Percentiles rank a stretch among this genome's conserved stretches.
phyloP scores from a whole-genome alignment of 139 green algal species.

The Desmodesmus armatus region DNA sequence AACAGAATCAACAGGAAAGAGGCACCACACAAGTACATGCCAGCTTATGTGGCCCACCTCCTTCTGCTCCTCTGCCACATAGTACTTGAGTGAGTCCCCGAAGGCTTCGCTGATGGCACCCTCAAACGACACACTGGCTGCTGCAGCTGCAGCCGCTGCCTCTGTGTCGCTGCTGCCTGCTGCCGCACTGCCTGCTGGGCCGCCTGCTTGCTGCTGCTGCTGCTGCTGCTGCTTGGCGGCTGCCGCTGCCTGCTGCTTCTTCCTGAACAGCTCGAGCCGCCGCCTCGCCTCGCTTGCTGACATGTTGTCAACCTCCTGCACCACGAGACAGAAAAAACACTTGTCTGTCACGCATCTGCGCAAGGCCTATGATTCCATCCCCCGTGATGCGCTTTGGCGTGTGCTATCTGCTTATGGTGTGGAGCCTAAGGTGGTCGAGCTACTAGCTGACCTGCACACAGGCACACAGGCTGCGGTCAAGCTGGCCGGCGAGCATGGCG shows the following conservation, averaged over 20 bases:
- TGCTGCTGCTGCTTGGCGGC: not conserved
- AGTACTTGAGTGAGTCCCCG: conserved; percentile 52
- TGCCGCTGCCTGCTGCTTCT: conserved; percentile 49
- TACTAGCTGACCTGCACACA: too few relatives aligned
- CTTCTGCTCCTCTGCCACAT: conserved; percentile 66
- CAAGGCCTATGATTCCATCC: too few relatives aligned
- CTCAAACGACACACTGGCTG: conserved; percentile 61
- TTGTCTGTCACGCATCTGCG: too few relatives aligned
- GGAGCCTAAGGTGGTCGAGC: too few relatives aligned
- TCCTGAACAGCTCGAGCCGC: conserved; percentile 60
- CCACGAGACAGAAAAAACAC: not conserved
- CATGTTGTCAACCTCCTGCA: conserved; percentile 55
- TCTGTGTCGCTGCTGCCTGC: not conserved
- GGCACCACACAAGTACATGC: not conserved
- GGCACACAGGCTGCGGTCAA: too few relatives aligned
- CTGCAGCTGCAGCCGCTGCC: conserved; percentile 33
- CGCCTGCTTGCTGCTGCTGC: not conserved
- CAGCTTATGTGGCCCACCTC: too few relatives aligned
- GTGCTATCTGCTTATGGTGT: too few relatives aligned
- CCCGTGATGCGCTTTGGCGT: too few relatives aligned
- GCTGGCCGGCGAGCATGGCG: too few relatives aligned
- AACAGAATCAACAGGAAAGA: too few relatives aligned
- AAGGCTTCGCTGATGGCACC: conserved; percentile 64
- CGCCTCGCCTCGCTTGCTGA: conserved; percentile 58
- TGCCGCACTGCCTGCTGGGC: not conserved